Base-by-base conservation (phyloP, 805 yeast species). In the Starmerella bombi region DNA sequence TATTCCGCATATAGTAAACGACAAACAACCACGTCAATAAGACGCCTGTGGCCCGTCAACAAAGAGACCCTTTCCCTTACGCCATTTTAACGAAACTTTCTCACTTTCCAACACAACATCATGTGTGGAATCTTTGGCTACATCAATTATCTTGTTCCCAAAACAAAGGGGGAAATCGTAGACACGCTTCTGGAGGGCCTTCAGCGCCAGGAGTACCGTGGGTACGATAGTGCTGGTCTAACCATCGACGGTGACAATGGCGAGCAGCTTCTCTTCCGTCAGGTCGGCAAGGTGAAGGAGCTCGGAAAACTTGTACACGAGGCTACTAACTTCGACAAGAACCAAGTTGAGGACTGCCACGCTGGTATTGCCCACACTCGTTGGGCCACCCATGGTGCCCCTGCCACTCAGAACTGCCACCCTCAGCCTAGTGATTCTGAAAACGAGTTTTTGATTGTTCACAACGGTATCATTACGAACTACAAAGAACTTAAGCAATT, bases 341-440 rank as follows among this genome's bases (percentile, higher is more conserved):
- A 49, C 35, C 75, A 72, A 45, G 69, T 74, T 17, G 85, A 83
- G 58, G 77, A 74, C 53, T 75, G 79, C 60, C 98, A 91, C 59
- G 85, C 77, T 45, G 98, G 94, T 59, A 91, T 91, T 60, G 97
- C 98, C 19, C 99, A 91, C 65, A 91, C 99, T 12, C 81, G 99
- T 69, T 91, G 99, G 99, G 99, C 99, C 38, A 91, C 99, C 29
- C 99, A 91, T 62, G 99, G 99, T 63, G 82, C 77, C 55, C 96
- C 96, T 43, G 75, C 74, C 50, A 74, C 71, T 47, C 54, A 62
- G 46, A 91, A 91, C 69, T 91, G 97, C 60, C 99, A 91, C 61
- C 99, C 99, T 36, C 97, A 88, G 59, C 69, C 88, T 50, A 83
- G 95, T 1, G 98, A 84, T 60, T 71, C 73, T 8, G 62, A 63